Base-by-base conservation (phyloP, 192 early-diverging fungal species). In the Coemansia furcata region DNA sequence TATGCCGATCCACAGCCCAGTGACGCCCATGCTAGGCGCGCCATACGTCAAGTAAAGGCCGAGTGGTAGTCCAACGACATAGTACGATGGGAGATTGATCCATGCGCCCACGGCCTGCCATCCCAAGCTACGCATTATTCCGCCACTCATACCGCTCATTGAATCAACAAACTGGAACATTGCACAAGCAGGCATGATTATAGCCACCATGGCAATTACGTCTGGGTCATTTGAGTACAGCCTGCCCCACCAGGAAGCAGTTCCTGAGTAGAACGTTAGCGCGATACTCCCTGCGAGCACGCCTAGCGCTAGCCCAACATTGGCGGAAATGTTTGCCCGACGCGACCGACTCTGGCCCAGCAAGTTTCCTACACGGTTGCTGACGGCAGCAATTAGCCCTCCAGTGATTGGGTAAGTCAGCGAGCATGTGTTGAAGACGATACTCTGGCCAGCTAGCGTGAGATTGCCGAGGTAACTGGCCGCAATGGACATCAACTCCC, bases 101-200 rank as follows among this genome's bases (percentile, higher is more conserved):
- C 64, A 50, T 6, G 87, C 87, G 42, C 84, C 87, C 21, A 78
- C 63, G 19, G 72, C 67, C 49, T 88, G 87, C 49, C 83, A 71
- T 2, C 86, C 87, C 50, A 85, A 49, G 43, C 79, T 80, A 33
- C 87, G 84, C 33, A 88, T 62, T 30, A 85, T 74, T 12, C 87
- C 85, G 7, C 86, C 85, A 11, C 84, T 84, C 17, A 90, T 82
- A 55, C 81, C 84, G 30, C 87, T 86, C 1, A 88, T 62, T 3
- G 84, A 85, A 67, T 93, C 91, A 4, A 59, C 12, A 59, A 77
- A 67, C 68, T 94, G 92, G 76, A 89, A 92, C 36, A 88, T 23
- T 0, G 93, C 93, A 30, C 83, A 90, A 21, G 91, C 65, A 0
- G 95, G 95, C 74, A 97, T 77, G 9, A 95, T 82, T 35, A 58